Base-by-base conservation (phyloP, 2,329 filamentous ascomycete species). In the Kalmusia sp. region DNA sequence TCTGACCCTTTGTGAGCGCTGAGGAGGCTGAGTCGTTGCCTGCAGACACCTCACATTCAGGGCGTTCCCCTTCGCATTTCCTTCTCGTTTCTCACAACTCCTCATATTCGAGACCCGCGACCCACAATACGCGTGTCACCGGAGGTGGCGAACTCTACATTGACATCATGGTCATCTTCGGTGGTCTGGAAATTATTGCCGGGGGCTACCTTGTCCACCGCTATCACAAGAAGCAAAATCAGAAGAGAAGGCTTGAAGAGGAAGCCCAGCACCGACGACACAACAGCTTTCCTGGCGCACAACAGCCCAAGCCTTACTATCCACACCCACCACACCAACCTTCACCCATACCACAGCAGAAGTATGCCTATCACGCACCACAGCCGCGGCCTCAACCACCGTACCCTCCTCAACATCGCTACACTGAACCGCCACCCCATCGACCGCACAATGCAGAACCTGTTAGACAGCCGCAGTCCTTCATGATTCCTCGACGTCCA, bases 151-250 rank as follows among this genome's bases (percentile, higher is more conserved):
- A 46, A 27, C 41, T 22, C 37, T 15, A 47, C 43, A 19, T 34
- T 59, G 55, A 65, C 63, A 67, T 55, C 59, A 75, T 75, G 71
- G 63, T 68, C 40, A 63, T 75, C 47, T 64, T 75, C 27, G 72
- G 71, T n/a, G 72, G 72, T n/a, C 65, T 75, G 1, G 72, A 75
- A 49, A 49, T 75, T 22, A 64, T 74, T 43, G 68, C 69, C 25
- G 72, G 69, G 34, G 71, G 70, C 25, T 70, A 70, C 40, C 57
- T 75, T 6, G 47, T 70, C 21, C 70, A 75, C 55, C 65, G 64
- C 27, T 65, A 73, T 45, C 63, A 72, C 49, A 70, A 70, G 51
- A 69, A 72, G 49, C 72, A 72, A 55, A 64, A 68, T 38, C 63
- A 70, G 54, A 68, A 69, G 58, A 64, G 62, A 52, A 59, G 55